Percentiles rank a stretch among this genome's conserved stretches.
Evolutionary conservation across 352 stramenopile genomes (phyloP).

Genomic region (Thalassiosira livingstoniorum): DNA sequence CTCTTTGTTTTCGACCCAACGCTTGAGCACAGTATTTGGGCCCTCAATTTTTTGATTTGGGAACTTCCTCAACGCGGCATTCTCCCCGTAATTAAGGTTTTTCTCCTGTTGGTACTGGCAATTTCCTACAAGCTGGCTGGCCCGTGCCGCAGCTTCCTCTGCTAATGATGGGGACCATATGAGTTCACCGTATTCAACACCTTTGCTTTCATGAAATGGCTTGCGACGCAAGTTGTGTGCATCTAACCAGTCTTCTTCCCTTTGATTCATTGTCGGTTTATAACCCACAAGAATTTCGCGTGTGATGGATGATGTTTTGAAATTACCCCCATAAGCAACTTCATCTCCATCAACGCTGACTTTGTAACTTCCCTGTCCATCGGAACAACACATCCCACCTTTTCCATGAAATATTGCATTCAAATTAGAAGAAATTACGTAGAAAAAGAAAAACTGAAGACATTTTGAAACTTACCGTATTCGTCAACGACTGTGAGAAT

Average conservation of each 20-base stretch:
- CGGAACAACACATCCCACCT: slow-evolving; percentile 22
- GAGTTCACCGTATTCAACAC: slow-evolving; percentile 22
- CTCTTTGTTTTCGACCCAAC: slow-evolving; percentile 41
- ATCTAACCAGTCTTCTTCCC: slow-evolving; percentile 33
- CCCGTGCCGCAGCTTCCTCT: slow-evolving; percentile 19
- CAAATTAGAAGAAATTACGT: too few relatives aligned
- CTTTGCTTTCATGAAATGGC: slow-evolving; percentile 34
- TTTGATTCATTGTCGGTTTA: background rate
- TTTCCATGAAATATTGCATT: too few relatives aligned
- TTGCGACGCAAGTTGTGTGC: slow-evolving; percentile 50
- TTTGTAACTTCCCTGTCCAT: slow-evolving; percentile 19
- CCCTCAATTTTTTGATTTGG: slow-evolving; percentile 1
- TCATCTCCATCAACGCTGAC: slow-evolving; percentile 39
- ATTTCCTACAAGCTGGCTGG: slow-evolving; percentile 9
- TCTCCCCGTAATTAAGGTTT: slow-evolving; percentile 41
- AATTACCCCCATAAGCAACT: slow-evolving; percentile 34
- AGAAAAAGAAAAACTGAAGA: too few relatives aligned
- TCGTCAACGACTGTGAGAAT: slow-evolving; percentile 29
- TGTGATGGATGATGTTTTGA: slow-evolving; percentile 3
- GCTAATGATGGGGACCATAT: slow-evolving; percentile 38
- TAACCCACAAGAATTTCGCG: slow-evolving; percentile 38
- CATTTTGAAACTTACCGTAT: too few relatives aligned
- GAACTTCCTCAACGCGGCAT: slow-evolving; percentile 6
- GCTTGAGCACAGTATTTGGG: slow-evolving; percentile 27
- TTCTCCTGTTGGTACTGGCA: slow-evolving; percentile 26